Conservation (phyloP, 2,329 filamentous ascomycete genomes). For the Aotearoamyces nothofagi region DNA sequence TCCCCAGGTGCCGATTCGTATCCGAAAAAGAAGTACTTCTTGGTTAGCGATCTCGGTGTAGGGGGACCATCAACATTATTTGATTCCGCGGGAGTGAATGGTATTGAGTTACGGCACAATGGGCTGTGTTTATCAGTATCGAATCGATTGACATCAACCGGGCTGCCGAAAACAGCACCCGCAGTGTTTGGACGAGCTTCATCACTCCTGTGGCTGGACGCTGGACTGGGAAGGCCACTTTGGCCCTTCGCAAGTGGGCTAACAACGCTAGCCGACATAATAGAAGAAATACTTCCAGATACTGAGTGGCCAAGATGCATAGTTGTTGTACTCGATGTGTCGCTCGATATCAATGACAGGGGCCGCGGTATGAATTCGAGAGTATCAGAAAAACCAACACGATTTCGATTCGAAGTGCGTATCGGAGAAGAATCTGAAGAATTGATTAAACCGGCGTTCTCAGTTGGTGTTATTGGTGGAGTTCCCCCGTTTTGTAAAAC, state of each 20-base stretch:
- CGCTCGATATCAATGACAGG: constrained; percentile 69
- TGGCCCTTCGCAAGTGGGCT: constrained; percentile 23
- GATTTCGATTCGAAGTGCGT: constrained; percentile 31
- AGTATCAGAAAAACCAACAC: constrained; percentile 73
- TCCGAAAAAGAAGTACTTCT: constrained; percentile 20
- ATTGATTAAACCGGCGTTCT: neutral
- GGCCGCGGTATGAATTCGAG: constrained; percentile 74
- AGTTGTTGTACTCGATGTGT: constrained; percentile 65
- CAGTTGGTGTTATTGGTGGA: constrained; percentile 3
- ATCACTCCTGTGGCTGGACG: constrained; percentile 24
- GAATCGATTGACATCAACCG: constrained; percentile 17
- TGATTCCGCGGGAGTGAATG: constrained; percentile 28
- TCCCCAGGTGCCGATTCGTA: constrained; percentile 19
- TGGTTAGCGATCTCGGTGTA: constrained; percentile 16
- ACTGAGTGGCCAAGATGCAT: constrained; percentile 52
- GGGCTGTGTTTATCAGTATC: constrained; percentile 18
- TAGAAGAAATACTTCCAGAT: constrained; percentile 66
- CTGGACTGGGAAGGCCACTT: constrained; percentile 22
- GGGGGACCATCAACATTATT: constrained; percentile 15
- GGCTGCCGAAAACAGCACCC: constrained; percentile 45
- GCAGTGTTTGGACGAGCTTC: constrained; percentile 53
- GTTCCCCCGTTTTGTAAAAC: constrained; percentile 8
- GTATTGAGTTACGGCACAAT: constrained; percentile 41
- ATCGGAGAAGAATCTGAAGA: constrained; percentile 4
- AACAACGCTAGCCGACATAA: constrained; percentile 46